These are phyloP conservation scores for Sporothrix luriei DNA, from an alignment of 2,329 filamentous ascomycete species.

Conservation along the genomic window DNA sequence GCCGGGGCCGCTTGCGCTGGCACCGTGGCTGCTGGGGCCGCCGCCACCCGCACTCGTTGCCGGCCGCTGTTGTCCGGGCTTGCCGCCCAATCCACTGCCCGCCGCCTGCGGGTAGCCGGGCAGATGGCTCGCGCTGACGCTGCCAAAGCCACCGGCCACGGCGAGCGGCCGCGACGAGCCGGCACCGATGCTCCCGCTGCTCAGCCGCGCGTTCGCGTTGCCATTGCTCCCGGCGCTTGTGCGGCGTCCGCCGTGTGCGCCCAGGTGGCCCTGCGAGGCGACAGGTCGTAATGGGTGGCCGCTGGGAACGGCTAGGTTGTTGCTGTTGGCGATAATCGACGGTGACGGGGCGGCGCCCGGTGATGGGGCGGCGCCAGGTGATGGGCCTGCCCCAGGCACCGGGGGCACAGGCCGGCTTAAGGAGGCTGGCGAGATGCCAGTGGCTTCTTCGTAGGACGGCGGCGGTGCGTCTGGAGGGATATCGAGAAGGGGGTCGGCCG, in stretches of 20 bases:
- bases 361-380: not conserved
- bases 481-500: not conserved
- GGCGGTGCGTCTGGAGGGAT: slow-evolving; percentile 32
- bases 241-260: not conserved
- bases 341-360: not conserved
- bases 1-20: not conserved
- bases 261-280: slow-evolving; percentile 21
- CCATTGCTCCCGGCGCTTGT: not conserved
- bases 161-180: not conserved
- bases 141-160: slow-evolving; percentile 4
- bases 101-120: not conserved
- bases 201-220: not conserved
- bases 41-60: not conserved
- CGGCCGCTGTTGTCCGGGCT: not conserved
- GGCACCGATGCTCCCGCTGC: not conserved
- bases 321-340: not conserved
- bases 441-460: slow-evolving; percentile 36
- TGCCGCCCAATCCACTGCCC: not conserved
- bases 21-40: not conserved
- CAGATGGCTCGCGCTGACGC: not conserved
- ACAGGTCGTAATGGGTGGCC: not conserved
- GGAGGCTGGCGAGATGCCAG: slow-evolving; percentile 25
- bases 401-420: not conserved
- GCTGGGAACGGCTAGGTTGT: not conserved
- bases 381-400: not conserved